phyloP scores from a whole-genome alignment of 352 stramenopile species.

The Aphanomyces invadans region DNA sequence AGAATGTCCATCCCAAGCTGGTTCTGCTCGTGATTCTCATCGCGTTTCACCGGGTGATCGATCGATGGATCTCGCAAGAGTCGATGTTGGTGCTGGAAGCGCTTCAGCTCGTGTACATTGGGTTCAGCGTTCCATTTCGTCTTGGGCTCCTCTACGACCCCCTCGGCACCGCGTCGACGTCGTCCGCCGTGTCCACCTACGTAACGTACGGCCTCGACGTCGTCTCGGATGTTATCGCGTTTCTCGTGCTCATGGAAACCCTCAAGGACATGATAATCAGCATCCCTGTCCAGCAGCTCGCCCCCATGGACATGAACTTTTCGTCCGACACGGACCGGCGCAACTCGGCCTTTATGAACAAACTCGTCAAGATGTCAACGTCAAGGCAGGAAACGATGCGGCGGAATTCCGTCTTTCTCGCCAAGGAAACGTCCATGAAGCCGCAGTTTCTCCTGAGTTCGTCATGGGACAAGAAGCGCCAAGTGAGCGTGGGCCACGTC shows the following conservation, averaged over 20 bases:
- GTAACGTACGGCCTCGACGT: background rate
- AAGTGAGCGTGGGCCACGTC: background rate
- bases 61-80: background rate
- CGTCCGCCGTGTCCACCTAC: background rate
- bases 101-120: conserved; percentile 36
- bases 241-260: background rate
- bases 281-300: background rate
- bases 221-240: background rate
- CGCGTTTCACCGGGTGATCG: background rate
- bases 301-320: conserved; percentile 2
- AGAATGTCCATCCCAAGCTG: background rate
- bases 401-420: conserved; percentile 3
- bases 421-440: conserved; percentile 18
- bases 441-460: conserved; percentile 13
- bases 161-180: conserved; percentile 22
- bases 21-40: background rate
- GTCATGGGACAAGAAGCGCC: background rate
- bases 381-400: conserved; percentile 7
- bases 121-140: conserved; percentile 37
- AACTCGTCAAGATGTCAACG: conserved; percentile 6
- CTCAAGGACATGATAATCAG: conserved; percentile 7
- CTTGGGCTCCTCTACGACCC: conserved; percentile 41
- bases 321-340: background rate
- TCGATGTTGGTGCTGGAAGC: conserved; percentile 28
- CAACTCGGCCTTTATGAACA: background rate